Base-by-base conservation (phyloP, 306 rosid species). In the Ziziphus jujuba region DNA sequence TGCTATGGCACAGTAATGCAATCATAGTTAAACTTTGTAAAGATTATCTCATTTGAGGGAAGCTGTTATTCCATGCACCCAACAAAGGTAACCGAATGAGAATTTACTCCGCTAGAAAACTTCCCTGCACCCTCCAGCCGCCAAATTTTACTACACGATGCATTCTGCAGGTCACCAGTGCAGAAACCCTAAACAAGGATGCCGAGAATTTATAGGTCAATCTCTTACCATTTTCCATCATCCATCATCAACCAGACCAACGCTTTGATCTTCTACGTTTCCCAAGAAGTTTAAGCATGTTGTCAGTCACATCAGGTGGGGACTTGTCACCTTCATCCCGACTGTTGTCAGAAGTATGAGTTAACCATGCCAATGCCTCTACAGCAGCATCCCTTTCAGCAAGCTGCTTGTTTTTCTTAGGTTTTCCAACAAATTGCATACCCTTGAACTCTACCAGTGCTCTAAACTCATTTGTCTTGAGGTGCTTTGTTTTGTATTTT, bases 341-440 rank as follows among this genome's bases (percentile, higher is more conserved):
- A 72, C 36, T 16, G 65, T 84, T 80, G 43, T 87, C 90, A 10
- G 98, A 88, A 59, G 98, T 90, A 67, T 90, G 98, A 60, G 98
- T 93, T 82, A 93, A 76, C 98, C 98, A 93, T 56, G 96, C 98
- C 75, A 93, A 79, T 68, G 98, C 96, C 79, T 93, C 97, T 69
- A 93, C 70, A 54, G 98, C 97, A 65, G 98, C 96, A 77, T 90
- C 97, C 70, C 96, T 88, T 81, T 93, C 98, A 1, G 98, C 97
- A 53, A 90, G 96, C 77, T 90, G 97, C 79, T 93, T 93, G 83
- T 90, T 93, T 80, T 86, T 83, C 87, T 81, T 90, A 0, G 97
- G 97, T 75, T 93, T 93, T 38, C 98, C 96, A 44, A 93, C 97
- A 68, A 93, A 93, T 63, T 93, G 97, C 98, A 93, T 93, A 55